These are phyloP conservation scores for Russula earlei DNA, from an alignment of 768 basidiomycete genomes.

Conservation along the genomic window DNA sequence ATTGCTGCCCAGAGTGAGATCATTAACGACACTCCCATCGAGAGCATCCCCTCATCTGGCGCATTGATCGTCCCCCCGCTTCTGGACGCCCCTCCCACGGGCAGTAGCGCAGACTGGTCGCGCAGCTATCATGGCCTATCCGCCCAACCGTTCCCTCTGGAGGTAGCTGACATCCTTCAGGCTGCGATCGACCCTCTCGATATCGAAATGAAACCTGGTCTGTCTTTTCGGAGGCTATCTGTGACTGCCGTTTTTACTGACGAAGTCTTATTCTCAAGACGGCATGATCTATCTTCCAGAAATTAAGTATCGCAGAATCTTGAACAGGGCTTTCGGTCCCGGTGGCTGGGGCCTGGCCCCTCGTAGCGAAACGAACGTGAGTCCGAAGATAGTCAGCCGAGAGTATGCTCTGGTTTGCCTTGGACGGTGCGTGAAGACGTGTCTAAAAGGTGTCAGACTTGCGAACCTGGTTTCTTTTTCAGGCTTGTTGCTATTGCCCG, in stretches of 20 bases:
- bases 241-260: not conserved
- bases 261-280: slow-evolving; percentile 37
- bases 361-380: slow-evolving; percentile 83
- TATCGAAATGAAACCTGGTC: slow-evolving; percentile 92
- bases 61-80: slow-evolving; percentile 20
- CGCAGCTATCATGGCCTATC: slow-evolving; percentile 79
- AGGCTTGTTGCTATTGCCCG: slow-evolving; percentile 86
- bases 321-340: slow-evolving; percentile 92
- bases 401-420: slow-evolving; percentile 94
- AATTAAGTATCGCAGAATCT: slow-evolving; percentile 87
- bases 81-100: slow-evolving; percentile 8
- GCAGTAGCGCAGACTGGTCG: slow-evolving; percentile 69
- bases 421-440: slow-evolving; percentile 54
- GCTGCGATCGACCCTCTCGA: slow-evolving; percentile 68
- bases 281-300: slow-evolving; percentile 93
- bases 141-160: slow-evolving; percentile 63
- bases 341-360: slow-evolving; percentile 97
- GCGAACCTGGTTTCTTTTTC: not conserved
- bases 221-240: slow-evolving; percentile 21
- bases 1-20: slow-evolving; percentile 12
- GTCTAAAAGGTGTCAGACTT: not conserved
- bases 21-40: slow-evolving; percentile 15
- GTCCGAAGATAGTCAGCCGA: slow-evolving; percentile 77
- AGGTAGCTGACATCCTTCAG: slow-evolving; percentile 61
- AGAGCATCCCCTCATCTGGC: slow-evolving; percentile 19